Evolutionary conservation across 176 grass and related monocot genomes (phyloP), one percentile per base, ranked within the genome.

Genomic region (Oryza punctata): DNA sequence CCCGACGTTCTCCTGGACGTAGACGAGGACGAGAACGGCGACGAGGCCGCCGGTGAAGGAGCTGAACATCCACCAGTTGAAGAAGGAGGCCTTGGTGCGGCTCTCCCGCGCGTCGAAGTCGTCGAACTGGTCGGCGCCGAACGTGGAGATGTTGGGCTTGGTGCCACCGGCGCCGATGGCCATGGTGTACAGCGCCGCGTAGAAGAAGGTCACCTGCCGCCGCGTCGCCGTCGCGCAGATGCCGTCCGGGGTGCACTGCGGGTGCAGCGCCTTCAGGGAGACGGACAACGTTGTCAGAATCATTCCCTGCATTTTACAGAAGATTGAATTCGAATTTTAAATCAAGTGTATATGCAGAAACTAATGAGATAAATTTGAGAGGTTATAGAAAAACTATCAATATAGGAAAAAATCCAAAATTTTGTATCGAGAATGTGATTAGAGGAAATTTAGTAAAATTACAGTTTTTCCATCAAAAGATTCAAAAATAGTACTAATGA

Each of bases 61-160:
- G 70, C 93, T 90, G 79, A 95, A 92, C 76, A 95, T 86, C 93
- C 93, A 96, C 93, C 93, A 96, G 84, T 96, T 96, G 88, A 96
- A 96, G 79, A 96, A 96, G 28, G 94, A 89, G 16, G 52, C 37
- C 87, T 96, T 93, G 3, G 79, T 45, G 49, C 32, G 45, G 65
- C 84, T 47, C 77, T 93, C 94, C 27, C 74, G 66, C 0, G 50
- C 14, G 64, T 96, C 81, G 6, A 85, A 89, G 84, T 96, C 94
- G 59, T 96, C 94, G 70, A 96, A 96, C 70, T 96, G 94, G 63
- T 96, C 94, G 3, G 94, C 94, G 46, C 94, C 94, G 37, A 96
- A 91, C 6, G 94, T 96, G 10, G 94, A 96, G 75, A 96, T 96
- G 81, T 96, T 96, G 24, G 94, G 94, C 76, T 96, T 96, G 1